phyloP scores from a whole-genome alignment of 1,284 basidiomycete genomes.

The Fomes fomentarius region DNA sequence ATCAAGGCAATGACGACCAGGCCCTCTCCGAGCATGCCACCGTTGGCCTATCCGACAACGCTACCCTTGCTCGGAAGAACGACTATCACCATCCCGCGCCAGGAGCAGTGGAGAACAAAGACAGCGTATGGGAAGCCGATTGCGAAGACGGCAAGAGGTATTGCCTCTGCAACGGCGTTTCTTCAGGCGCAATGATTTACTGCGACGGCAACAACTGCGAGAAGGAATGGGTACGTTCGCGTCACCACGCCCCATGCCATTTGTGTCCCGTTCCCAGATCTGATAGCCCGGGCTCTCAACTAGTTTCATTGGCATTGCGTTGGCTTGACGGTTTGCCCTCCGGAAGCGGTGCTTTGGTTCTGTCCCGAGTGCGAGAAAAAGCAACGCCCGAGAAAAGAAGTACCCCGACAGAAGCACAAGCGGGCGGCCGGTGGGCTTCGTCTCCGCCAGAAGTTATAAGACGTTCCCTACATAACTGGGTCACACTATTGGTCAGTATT shows the following conservation, averaged over 20 bases:
- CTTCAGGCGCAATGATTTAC: conserved; percentile 96
- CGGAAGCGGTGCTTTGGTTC: conserved; percentile 83
- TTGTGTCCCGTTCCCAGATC: no score
- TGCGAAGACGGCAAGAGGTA: conserved; percentile 80
- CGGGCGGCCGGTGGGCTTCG: no score
- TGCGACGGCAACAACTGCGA: conserved; percentile 92
- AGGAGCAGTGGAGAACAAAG: conserved; percentile 19
- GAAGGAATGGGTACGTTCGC: conserved; percentile 91
- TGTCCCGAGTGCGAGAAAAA: conserved; percentile 57
- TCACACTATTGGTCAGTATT: no score
- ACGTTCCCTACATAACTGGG: no score
- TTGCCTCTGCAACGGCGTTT: conserved; percentile 87
- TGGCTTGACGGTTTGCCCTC: conserved; percentile 69
- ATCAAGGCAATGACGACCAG: conserved; percentile 28
- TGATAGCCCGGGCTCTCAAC: no score
- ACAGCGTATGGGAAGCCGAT: conserved; percentile 15
- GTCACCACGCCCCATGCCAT: no score
- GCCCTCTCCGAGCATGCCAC: conserved; percentile 39
- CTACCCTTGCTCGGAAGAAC: conserved; percentile 43
- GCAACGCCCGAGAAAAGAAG: no score
- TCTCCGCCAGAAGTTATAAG: no score
- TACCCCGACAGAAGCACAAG: no score
- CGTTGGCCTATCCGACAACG: conserved; percentile 44
- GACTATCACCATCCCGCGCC: conserved; percentile 18
- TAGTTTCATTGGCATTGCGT: conserved; percentile 89